Base-by-base conservation (phyloP, 805 yeast genomes). In the Lachancea sp. region DNA sequence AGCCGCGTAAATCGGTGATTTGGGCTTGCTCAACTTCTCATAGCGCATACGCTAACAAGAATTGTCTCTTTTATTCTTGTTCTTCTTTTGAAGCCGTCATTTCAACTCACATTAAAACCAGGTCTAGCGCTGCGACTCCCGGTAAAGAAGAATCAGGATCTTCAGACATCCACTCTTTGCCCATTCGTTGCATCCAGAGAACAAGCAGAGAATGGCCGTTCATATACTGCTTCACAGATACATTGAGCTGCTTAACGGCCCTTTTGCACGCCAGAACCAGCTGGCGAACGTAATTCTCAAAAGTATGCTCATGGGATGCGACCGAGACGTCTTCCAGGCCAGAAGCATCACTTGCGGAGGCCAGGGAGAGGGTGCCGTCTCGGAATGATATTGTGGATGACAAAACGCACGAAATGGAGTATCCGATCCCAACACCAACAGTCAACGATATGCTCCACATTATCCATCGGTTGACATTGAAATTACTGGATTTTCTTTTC, bases 361-460 rank as follows among this genome's bases (percentile, higher is more conserved):
- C 31, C 18, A 38, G 27, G 9, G 36, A 12, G 13, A 38, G 13
- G 10, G 33, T n/a, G 25, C 36, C 46, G 26, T 29, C 44, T n/a
- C 44, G 36, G 36, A 36, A 37, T 27, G 43, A 26, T 26, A 41
- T 15, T 31, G 32, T 18, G 38, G 38, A 22, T 33, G 58, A 50
- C 19, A 51, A 49, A 31, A 53, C 48, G 40, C 52, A 54, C 11
- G 63, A 54, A 19, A 61, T 40, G 45, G 56, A 60, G 41, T 55
- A 60, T 2, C 65, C 65, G 9, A 60, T 49, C 3, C 66, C 65
- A 13, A 60, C 56, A 12, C 66, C 65, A 1, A 59, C 50, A 1
- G 63, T 53, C 8, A 60, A 37, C 7, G 66, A 60, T 5, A 60
- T 43, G 3, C 62, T 58, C 60, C 60, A 58, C 11, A 55, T 27